These are phyloP conservation scores for Ramalina intermedia DNA, from an alignment of 495 filamentous ascomycete genomes.

Conservation along the genomic window DNA sequence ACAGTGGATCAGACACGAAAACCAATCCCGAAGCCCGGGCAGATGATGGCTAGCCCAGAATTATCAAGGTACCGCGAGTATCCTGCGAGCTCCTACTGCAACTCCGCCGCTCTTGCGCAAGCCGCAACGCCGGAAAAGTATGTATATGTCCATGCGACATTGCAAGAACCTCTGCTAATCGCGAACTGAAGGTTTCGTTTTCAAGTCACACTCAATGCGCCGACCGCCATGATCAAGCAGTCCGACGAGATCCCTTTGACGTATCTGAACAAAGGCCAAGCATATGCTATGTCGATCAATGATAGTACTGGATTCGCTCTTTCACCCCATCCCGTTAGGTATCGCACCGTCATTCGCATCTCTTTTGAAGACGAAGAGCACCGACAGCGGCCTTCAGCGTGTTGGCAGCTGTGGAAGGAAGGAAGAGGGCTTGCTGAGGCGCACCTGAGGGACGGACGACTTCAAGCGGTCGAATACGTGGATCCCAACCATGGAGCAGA, in stretches of 20 bases:
- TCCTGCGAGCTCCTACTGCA: conserved; percentile 16
- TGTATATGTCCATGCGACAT: conserved; percentile 24
- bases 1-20: conserved; percentile 53
- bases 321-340: conserved; percentile 35
- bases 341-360: conserved; percentile 76
- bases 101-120: conserved; percentile 21
- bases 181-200: conserved; percentile 63
- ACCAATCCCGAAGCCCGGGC: conserved; percentile 35
- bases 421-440: conserved; percentile 79
- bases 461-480: conserved; percentile 88
- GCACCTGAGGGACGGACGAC: conserved; percentile 70
- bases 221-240: conserved; percentile 90
- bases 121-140: conserved; percentile 32
- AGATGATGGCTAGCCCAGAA: conserved; percentile 24
- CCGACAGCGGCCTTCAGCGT: conserved; percentile 60
- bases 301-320: conserved; percentile 39
- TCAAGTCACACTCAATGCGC: conserved; percentile 76
- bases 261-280: conserved; percentile 94
- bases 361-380: conserved; percentile 93
- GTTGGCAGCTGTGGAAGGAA: conserved; percentile 96
- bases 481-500: conserved; percentile 59
- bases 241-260: conserved; percentile 81
- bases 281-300: conserved; percentile 64
- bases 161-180: conserved; percentile 16
- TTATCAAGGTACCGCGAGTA: conserved; percentile 21